Evolutionary conservation across 805 yeast species (phyloP), one percentile per base, ranked within the genome.

Genomic region (Scheffersomyces ergatensis): DNA sequence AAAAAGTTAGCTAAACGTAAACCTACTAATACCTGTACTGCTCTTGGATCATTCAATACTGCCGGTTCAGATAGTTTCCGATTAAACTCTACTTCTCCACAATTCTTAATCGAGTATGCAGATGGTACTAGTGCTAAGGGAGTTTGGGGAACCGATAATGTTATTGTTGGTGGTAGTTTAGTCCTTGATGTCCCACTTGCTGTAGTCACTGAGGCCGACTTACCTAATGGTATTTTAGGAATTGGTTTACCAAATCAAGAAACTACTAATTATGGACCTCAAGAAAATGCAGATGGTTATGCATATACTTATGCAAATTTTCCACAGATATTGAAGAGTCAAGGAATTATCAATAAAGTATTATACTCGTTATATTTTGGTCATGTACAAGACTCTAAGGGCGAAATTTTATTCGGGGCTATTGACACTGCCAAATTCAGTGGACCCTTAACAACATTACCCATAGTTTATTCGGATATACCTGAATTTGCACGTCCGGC

Each of bases 41-140:
- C 38, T 13, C 67, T 57, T 39, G 78, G 78, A 9, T 60, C 74
- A 4, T 74, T 70, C 42, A 53, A 63, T 40, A 34, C 50, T 1
- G 42, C 48, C 3, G 31, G 40, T 3, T 72, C 78, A 1, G 38
- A 60, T 2, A 44, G 72, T 5, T 74, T 58, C 47, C 18, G 45
- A 1, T 20, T 29, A 17, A 67, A 67, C 44, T 39, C 50, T 19
- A 57, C 73, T 0, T 45, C 58, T 12, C 36, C 40, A 7, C 36
- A 27, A 2, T 75, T 72, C 44, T 48, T 43, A 25, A 72, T 74
- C 44, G 45, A 54, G 36, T 80, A 79, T 51, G 72, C 71, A 9
- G 83, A 78, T 47, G 65, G 67, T 19, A 59, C 71, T 7, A 69
- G 60, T 44, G 80, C 80, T 11, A 48, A 53, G 11, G 87, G 86